Base-by-base conservation (phyloP, 805 yeast genomes). In the Nakazawaea laoshanensis region DNA sequence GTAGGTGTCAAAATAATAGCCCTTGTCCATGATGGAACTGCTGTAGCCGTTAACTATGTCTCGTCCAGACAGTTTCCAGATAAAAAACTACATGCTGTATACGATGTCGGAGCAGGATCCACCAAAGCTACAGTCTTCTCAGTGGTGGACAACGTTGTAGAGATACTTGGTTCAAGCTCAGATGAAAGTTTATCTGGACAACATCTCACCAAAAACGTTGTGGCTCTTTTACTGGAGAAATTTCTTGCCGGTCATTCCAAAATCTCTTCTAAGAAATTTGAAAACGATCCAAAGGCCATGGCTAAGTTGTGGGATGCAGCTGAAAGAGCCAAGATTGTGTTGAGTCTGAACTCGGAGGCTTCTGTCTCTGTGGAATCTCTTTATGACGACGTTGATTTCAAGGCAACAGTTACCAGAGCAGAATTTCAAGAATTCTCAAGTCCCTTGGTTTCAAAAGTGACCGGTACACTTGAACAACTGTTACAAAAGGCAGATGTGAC, bases 101-200 rank as follows among this genome's bases (percentile, higher is more conserved):
- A 79, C 50, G 98, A 92, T 53, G 72, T 83, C 71, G 98, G 98
- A 29, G 89, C 95, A 4, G 94, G 94, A 2, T 78, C 94, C 1
- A 82, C 94, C 0, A 74, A 78, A 35, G 94, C 95, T 2, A 82
- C 97, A 0, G 59, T 92, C n/a, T 72, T 87, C 32, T 74, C 88
- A 1, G 64, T 78, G 41, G 53, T 57, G 12, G 70, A 71, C 15
- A 52, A 55, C 13, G 48, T 50, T 7, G 59, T 87, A 24, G 80
- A 74, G 24, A 68, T 85, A 18, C 81, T 77, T 49, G 87, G 86
- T 19, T 72, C 77, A 40, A 87, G 89, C 1, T 74, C 55, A 47
- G 83, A 78, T 47, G 61, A 63, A n/a, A 43, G 60, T 1, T 59
- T 87, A 28, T 92, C 95, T 27, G 98, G 98, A 17, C 75, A 79